Evolutionary conservation across 2,329 filamentous ascomycete genomes (phyloP).

Genomic region (Colletotrichum nymphaeae): DNA sequence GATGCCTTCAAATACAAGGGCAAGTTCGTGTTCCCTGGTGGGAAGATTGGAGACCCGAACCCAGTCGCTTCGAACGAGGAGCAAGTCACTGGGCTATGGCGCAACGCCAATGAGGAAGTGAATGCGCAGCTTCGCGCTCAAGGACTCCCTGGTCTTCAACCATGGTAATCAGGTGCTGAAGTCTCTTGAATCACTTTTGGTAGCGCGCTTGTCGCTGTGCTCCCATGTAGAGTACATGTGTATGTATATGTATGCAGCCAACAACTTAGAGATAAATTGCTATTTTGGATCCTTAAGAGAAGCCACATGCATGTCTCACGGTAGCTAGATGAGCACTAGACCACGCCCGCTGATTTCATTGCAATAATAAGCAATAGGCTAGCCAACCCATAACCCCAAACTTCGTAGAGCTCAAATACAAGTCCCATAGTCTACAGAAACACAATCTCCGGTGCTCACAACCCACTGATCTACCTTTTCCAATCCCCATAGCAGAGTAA

Average conservation of each 20-base stretch:
- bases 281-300: no score
- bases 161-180: background rate
- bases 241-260: no score
- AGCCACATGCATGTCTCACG: no score
- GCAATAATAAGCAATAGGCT: no score
- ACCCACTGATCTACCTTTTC: conserved; percentile 34
- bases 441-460: conserved; percentile 15
- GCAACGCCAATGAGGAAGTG: conserved; percentile 23
- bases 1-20: conserved; percentile 29
- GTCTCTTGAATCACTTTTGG: no score
- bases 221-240: no score
- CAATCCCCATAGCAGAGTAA: conserved; percentile 28
- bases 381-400: no score
- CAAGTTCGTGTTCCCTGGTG: conserved; percentile 30
- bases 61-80: conserved; percentile 20
- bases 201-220: no score
- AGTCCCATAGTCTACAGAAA: conserved; percentile 8
- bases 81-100: conserved; percentile 33
- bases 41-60: conserved; percentile 1
- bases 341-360: no score
- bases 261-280: no score
- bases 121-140: background rate
- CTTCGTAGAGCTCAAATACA: background rate
- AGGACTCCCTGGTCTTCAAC: background rate
- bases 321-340: no score